Base-by-base conservation (phyloP, 1,284 basidiomycete genomes). In the Anthracocystis walkeri region DNA sequence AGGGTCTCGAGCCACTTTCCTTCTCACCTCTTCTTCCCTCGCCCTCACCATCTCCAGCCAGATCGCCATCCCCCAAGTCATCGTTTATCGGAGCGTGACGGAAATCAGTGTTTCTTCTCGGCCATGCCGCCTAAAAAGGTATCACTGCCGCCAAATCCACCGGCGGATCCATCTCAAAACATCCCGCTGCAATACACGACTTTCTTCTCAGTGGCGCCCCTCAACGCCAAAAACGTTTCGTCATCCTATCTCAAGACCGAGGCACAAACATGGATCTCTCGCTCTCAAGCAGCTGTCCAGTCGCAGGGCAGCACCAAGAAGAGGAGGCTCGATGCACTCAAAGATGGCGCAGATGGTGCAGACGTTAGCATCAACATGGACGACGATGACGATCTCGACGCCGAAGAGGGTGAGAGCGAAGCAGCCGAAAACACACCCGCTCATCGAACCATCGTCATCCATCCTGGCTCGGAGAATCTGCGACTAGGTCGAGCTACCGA, bases 401-500 rank as follows among this genome's bases (percentile, higher is more conserved):
- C 62, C 31, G 75, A 70, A 3, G 65, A 69, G 8, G 74, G 59
- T 10, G 70, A 75, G 23, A 62, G 63, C 20, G 72, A 77, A 46
- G 67, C 65, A 33, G 61, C 55, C 14, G 67, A 73, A 33, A 62
- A 75, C 49, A 65, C 68, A 2, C 67, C 75, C 5, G 79, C 73
- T 6, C 55, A 76, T 27, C 68, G 52, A 55, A 88, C 87, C 23
- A 86, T 99, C 63, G 92, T 99, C 41, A 92, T 99, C 61, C 97
- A 99, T 81, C 94, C 93, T 2, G 97, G 97, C 25, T 95, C 95
- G 2, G 89, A 93, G 29, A 91, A 88, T 80, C 87, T 97, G 38
- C 91, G 94, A 29, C 90, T 99, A 51, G 97, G 97, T 27, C 90
- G 90, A 79, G 94, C 95, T 0, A 92, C 91, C n/a, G 95, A 97